Base-by-base conservation (phyloP, 2,329 filamentous ascomycete genomes). In the Sporothrix brasiliensis region DNA sequence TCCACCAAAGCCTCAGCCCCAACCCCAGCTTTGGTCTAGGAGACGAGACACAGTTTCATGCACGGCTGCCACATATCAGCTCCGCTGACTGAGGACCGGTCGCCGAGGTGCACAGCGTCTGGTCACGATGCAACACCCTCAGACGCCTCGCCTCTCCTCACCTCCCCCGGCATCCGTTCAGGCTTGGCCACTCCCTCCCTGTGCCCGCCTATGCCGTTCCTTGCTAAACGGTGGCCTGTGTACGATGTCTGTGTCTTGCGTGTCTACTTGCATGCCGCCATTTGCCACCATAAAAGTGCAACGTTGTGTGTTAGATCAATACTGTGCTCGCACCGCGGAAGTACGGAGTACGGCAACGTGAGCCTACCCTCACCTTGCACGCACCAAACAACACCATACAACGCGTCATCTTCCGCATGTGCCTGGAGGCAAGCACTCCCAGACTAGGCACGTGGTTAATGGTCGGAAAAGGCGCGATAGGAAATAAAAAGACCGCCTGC, bases 51-150 rank as follows among this genome's bases (percentile, higher is more conserved):
- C 44, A 30, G 34, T 30, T 65, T 30, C 41, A 14, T 34, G 14
- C 49, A 30, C 19, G 44, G 44, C 16, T 21, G n/a, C 19, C 10
- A 27, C 4, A 24, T 16, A 44, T 44, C 41, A 16, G 61, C 7
- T 30, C 50, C 44, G 61, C 61, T 65, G 61, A 65, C 61, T 50
- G 61, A 50, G 61, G 34, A 14, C n/a, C 56, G 1, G 27, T 5
- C 41, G 56, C 56, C 21, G 56, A 27, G 24, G 13, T 19, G 54
- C 34, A 63, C 39, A 44, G 21, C 41, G 6, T 63, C 41, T 49
- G 61, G 61, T 49, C 44, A 24, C 14, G 44, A 50, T 50, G 44
- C 41, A 50, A 65, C 21, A 44, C 6, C 44, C 60, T 19, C 24
- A 34, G 24, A 65, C 54, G 10, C n/a, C 21, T 65, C 24, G 24